Evolutionary conservation across 257 asterid species (phyloP).

Genomic region (Petunia secreta): DNA sequence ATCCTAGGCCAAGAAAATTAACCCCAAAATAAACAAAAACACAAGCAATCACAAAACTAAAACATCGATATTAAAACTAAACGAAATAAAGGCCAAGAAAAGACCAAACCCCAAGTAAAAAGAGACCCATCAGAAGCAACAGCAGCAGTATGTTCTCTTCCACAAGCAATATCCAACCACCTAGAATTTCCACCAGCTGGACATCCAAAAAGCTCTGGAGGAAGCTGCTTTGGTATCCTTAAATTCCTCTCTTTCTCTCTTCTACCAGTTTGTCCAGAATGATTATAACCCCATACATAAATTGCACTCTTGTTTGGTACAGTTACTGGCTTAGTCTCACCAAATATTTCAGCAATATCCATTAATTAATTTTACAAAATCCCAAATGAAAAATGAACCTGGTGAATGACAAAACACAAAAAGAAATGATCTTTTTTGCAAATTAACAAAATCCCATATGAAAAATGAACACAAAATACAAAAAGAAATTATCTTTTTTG

Average conservation of each 20-base stretch:
- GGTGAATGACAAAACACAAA: neutral
- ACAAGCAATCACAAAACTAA: neutral
- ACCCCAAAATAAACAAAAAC: neutral
- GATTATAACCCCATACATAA: constrained; percentile 89
- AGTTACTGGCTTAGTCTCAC: constrained; percentile 56
- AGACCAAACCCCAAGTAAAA: constrained; percentile 84
- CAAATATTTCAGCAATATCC: constrained; percentile 79
- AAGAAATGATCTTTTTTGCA: neutral
- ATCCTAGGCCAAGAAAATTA: neutral
- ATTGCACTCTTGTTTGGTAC: constrained; percentile 83
- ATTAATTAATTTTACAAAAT: constrained; percentile 34
- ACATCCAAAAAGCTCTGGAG: constrained; percentile 86
- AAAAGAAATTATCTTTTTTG: too few species aligned
- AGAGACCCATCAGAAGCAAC: constrained; percentile 91
- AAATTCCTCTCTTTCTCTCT: constrained; percentile 53
- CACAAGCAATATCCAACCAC: constrained; percentile 94
- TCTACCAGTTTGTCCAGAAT: constrained; percentile 94
- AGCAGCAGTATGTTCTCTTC: constrained; percentile 89
- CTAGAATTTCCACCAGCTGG: constrained; percentile 67
- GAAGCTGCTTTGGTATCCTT: constrained; percentile 82
- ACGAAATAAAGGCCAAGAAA: constrained; percentile 22
- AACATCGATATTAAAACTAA: neutral
- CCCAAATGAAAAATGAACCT: constrained; percentile 25
- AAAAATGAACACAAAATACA: neutral
- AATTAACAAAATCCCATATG: too few species aligned